Base-by-base conservation (phyloP, 2,329 filamentous ascomycete species). In the Scortechinia acanthostroma region DNA sequence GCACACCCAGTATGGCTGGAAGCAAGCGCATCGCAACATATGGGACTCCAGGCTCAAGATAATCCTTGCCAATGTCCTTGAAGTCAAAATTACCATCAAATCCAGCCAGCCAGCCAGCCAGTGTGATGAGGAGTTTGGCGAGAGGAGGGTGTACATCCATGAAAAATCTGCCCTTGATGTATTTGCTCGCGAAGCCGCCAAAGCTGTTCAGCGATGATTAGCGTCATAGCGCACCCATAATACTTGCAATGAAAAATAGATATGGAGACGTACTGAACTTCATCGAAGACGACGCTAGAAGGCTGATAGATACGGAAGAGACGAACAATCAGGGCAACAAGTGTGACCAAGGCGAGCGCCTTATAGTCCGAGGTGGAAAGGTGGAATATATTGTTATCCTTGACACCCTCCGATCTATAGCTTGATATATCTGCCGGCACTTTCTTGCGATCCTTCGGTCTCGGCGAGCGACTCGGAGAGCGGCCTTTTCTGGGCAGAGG, bases 101-200 rank as follows among this genome's bases (percentile, higher is more conserved):
- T 45, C 93, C 93, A 56, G 91, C 93, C 51, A 96, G 68, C 83
- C 87, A 98, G 55, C 91, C 93, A 51, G 91, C 90, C 49, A 98
- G 79, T 44, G 93, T 95, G 58, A 98, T 91, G 54, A 98, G 82
- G 61, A 98, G 80, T 73, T 98, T 98, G 53, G 93, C 93, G 49
- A 98, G 76, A 42, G 93, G 93, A 22, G 93, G 93, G 62, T 98
- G 93, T n/a, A 98, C 93, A 62, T 98, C 93, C 93, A 98, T 98
- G 67, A 98, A 98, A 77, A 98, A 98, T 63, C 77, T 86, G 59
- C 93, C 93, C 74, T 98, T 97, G 76, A 98, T 97, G 66, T 98
- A 98, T 68, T 98, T 98, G 56, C 87, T 89, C 52, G 93, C 93
- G 62, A 98, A 98, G 43, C 93, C 93, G 63, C 93, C 93, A 64